Base-by-base conservation (phyloP, 768 basidiomycete genomes). In the Clavaria fumosa region DNA sequence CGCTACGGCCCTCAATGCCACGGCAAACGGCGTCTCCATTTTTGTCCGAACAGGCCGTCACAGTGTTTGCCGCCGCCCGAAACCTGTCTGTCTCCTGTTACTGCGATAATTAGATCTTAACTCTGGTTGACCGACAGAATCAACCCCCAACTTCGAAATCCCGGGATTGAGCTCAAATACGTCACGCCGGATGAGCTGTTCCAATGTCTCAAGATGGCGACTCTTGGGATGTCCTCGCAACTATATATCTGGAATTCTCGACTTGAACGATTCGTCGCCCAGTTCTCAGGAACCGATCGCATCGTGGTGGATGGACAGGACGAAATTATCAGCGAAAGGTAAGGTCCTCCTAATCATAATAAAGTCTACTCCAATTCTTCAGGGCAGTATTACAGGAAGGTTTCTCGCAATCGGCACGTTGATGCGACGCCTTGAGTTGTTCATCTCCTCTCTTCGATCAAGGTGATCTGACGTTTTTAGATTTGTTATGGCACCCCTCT, bases 321-420 rank as follows among this genome's bases (percentile, higher is more conserved):
- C 45, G 65, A 71, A 36, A 47, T 61, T 4, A 55, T 76, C 9
- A 75, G 69, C 44, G 45, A 49, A 37, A 81, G 80, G 83, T 77
- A 20, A 28, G 56, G 40, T 19, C 12, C 4, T 23, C 15, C 15
- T 23, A 20, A 17, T 21, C 19, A 32, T 26, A 14, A 14, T 33
- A 17, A 5, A 11, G 11, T 4, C 12, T n/a, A n/a, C n/a, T n/a
- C n/a, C n/a, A n/a, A n/a, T n/a, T n/a, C n/a, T n/a, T n/a, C n/a
- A n/a, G n/a, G n/a, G n/a, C 30, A 84, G 81, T 52, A 50, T 79
- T 4, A 53, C 74, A 17, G 54, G 59, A 24, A 66, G 76, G 4
- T 86, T 86, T 53, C 43, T 82, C 21, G 64, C 60, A 5, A 74
- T 88, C 34, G 84, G 84, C 5, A 72, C 72, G 1, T 52, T 75